Percentiles rank a stretch among this genome's conserved stretches.
phyloP scores from a whole-genome alignment of 2,329 filamentous ascomycete genomes.

The Parascedosporium putredinis region DNA sequence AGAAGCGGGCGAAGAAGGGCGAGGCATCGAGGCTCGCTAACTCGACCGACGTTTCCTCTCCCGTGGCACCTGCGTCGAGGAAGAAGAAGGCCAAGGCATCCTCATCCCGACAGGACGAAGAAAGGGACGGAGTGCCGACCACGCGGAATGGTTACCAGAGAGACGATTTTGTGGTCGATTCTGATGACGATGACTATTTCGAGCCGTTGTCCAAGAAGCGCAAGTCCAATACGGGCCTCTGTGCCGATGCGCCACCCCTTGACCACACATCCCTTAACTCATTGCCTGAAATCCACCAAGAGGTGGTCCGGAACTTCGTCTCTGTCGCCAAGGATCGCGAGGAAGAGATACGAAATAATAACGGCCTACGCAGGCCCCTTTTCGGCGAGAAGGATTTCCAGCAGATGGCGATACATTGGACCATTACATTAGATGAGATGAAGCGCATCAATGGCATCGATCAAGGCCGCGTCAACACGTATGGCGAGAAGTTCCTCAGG shows the following conservation, averaged over 20 bases:
- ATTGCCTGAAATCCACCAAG: constrained; percentile 49
- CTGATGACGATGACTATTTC: constrained; percentile 34
- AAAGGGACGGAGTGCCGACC: not conserved
- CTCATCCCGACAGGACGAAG: not conserved
- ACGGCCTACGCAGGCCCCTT: constrained; percentile 43
- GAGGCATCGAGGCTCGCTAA: constrained; percentile 21
- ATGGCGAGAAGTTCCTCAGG: constrained; percentile 50
- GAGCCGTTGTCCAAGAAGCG: constrained; percentile 25
- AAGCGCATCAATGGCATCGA: constrained; percentile 52
- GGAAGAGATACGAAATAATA: constrained; percentile 49
- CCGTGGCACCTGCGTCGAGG: constrained; percentile 21
- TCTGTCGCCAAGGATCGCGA: constrained; percentile 48
- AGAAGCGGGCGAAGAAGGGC: constrained; percentile 17
- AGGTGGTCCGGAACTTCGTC: constrained; percentile 56
- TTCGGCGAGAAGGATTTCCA: constrained; percentile 63
- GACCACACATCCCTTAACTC: constrained; percentile 41
- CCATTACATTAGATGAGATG: constrained; percentile 52
- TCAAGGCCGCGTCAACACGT: constrained; percentile 46
- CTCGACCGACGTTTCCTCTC: constrained; percentile 44
- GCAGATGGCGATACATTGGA: constrained; percentile 64
- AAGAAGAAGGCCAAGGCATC: constrained; percentile 12
- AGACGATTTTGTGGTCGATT: constrained; percentile 25
- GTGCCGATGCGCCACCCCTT: constrained; percentile 47
- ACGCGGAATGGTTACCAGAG: constrained; percentile 17
- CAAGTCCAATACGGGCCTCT: constrained; percentile 14